These are phyloP conservation scores for Sechiopsis laciniata DNA, from an alignment of 306 rosid genomes.

Conservation along the genomic window DNA sequence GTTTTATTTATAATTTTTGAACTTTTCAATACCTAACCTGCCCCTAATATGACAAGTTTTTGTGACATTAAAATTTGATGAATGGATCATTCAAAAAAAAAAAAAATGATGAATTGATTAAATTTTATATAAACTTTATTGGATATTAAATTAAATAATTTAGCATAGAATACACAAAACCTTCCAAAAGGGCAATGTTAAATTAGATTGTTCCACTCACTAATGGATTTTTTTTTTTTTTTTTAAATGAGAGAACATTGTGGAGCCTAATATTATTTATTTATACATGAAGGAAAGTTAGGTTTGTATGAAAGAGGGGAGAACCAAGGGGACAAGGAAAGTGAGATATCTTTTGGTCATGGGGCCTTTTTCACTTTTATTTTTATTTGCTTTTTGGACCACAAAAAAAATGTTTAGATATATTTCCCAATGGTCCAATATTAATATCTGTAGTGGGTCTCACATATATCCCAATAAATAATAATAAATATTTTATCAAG, in stretches of 20 bases:
- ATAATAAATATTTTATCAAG: neutral
- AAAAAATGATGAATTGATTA: too few relatives aligned
- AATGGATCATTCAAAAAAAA: too few relatives aligned
- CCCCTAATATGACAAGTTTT: neutral
- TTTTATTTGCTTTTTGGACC: slow-evolving; percentile 20
- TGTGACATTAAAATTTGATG: slow-evolving; percentile 9
- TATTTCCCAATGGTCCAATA: slow-evolving; percentile 13
- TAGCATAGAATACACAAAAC: slow-evolving; percentile 14
- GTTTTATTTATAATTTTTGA: neutral
- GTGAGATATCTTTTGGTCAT: slow-evolving; percentile 20
- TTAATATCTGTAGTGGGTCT: slow-evolving; percentile 21
- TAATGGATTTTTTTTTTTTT: neutral
- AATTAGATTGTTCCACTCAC: slow-evolving; percentile 11
- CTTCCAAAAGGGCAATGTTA: slow-evolving; percentile 3
- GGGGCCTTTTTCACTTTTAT: slow-evolving; percentile 7
- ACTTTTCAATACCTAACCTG: neutral
- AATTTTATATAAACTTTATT: too few relatives aligned
- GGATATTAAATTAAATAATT: neutral
- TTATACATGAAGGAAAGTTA: slow-evolving; percentile 1
- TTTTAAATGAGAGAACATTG: neutral
- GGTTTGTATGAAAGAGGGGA: slow-evolving; percentile 8
- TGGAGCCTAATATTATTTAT: slow-evolving; percentile 17
- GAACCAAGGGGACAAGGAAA: slow-evolving; percentile 21
- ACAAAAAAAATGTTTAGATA: slow-evolving; percentile 7
- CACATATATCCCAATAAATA: slow-evolving; percentile 8